phyloP scores from a whole-genome alignment of 495 filamentous ascomycete genomes.

The Aspergillus nidulans region DNA sequence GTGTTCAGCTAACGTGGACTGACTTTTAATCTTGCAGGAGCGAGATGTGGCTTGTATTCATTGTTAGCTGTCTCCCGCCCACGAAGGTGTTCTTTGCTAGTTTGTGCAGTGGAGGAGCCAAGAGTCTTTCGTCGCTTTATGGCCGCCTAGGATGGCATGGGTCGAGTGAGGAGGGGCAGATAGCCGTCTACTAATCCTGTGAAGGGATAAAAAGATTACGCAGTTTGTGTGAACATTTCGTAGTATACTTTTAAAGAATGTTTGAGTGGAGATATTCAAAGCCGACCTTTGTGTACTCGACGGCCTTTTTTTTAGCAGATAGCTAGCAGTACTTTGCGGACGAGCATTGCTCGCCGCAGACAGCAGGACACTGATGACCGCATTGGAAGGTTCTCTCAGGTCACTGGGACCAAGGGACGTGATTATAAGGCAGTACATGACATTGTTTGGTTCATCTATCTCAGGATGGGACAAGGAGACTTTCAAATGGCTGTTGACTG shows the following conservation, averaged over 20 bases:
- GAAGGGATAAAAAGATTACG: no score
- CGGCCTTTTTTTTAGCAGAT: constrained; percentile 40
- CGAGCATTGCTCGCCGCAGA: constrained; percentile 67
- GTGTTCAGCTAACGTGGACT: no score
- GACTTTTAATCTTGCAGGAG: background rate
- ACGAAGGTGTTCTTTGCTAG: constrained; percentile 10
- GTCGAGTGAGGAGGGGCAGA: background rate
- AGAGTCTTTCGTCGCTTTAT: background rate
- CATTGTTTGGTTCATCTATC: constrained; percentile 35
- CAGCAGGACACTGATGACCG: constrained; percentile 63
- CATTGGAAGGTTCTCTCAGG: constrained; percentile 56
- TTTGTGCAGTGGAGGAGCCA: background rate
- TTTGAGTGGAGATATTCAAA: constrained; percentile 45
- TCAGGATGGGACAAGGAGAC: constrained; percentile 47
- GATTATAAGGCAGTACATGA: constrained; percentile 60
- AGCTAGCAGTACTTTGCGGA: constrained; percentile 50
- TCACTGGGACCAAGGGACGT: constrained; percentile 61
- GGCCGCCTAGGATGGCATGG: background rate
- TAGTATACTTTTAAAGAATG: no score
- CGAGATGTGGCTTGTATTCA: constrained; percentile 15
- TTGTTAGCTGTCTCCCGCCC: constrained; percentile 8
- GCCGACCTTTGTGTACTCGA: constrained; percentile 50
- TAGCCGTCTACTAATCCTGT: no score
- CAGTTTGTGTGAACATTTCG: no score
- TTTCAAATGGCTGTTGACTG: constrained; percentile 54